These are phyloP conservation scores for Croton setiger DNA, from an alignment of 441 rosid species.

Conservation along the genomic window DNA sequence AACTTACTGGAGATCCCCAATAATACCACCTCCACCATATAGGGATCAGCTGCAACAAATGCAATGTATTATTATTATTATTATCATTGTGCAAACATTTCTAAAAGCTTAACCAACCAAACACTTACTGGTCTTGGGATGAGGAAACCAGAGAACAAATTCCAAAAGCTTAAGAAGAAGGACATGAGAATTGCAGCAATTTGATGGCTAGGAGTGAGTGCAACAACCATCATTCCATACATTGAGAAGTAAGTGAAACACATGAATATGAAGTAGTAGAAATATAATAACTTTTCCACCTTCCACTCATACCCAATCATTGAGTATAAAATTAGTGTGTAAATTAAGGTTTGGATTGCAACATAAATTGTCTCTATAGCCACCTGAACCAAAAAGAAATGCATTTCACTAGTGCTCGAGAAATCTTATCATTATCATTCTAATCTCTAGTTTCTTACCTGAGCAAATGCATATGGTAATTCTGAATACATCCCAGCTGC, in stretches of 20 bases:
- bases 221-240: constrained; percentile 67
- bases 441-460: constrained; percentile 28
- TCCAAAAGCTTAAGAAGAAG: constrained; percentile 66
- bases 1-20: constrained; percentile 59
- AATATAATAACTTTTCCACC: constrained; percentile 40
- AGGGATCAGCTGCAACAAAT: constrained; percentile 41
- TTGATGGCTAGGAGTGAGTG: constrained; percentile 57
- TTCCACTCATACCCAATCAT: constrained; percentile 53
- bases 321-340: constrained; percentile 43
- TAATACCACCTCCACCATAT: constrained; percentile 72
- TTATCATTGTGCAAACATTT: too few relatives aligned
- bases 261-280: constrained; percentile 58
- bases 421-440: background rate
- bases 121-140: constrained; percentile 42
- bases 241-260: constrained; percentile 57
- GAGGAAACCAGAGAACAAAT: constrained; percentile 58
- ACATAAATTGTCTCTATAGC: constrained; percentile 50
- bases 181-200: constrained; percentile 53
- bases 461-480: constrained; percentile 62
- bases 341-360: constrained; percentile 42
- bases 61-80: too few relatives aligned
- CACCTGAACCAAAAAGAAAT: constrained; percentile 31
- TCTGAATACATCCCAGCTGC: constrained; percentile 91
- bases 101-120: too few relatives aligned
- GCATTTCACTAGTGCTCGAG: background rate